Percentiles rank a stretch among this genome's conserved stretches.
Conservation (phyloP, 129 eudicot species). For the Apium graveolens region DNA sequence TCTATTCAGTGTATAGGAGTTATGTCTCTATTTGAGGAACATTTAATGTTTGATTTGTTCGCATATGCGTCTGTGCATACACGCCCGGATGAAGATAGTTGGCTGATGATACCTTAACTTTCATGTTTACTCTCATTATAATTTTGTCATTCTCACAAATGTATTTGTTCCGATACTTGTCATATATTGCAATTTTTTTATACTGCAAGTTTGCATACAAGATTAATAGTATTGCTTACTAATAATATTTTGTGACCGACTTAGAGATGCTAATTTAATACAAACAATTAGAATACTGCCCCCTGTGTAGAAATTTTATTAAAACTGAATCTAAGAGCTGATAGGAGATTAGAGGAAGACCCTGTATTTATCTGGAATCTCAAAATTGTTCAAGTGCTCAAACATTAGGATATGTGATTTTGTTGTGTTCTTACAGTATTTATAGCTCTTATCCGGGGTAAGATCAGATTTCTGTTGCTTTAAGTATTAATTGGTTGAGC, state of each 20-base stretch:
- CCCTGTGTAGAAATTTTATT: neutral
- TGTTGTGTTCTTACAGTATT: too few relatives aligned
- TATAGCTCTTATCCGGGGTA: too few relatives aligned
- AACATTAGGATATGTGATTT: neutral
- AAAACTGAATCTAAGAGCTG: neutral
- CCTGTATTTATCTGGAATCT: neutral
- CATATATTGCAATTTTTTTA: neutral
- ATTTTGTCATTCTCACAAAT: neutral
- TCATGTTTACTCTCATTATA: neutral
- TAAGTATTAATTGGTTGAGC: too few relatives aligned
- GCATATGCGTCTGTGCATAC: neutral
- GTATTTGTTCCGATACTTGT: neutral
- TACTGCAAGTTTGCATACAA: neutral
- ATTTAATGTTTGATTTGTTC: neutral
- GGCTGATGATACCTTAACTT: neutral
- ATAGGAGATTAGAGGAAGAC: neutral
- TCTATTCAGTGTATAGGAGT: neutral
- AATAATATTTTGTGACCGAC: neutral
- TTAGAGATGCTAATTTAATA: neutral
- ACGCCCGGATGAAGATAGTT: neutral
- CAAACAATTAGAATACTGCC: neutral
- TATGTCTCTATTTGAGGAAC: neutral
- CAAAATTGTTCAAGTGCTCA: neutral
- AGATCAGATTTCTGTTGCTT: too few relatives aligned
- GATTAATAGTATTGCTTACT: neutral